Base-by-base conservation (phyloP, 163 green algal species). In the Chloroidium sp. region DNA sequence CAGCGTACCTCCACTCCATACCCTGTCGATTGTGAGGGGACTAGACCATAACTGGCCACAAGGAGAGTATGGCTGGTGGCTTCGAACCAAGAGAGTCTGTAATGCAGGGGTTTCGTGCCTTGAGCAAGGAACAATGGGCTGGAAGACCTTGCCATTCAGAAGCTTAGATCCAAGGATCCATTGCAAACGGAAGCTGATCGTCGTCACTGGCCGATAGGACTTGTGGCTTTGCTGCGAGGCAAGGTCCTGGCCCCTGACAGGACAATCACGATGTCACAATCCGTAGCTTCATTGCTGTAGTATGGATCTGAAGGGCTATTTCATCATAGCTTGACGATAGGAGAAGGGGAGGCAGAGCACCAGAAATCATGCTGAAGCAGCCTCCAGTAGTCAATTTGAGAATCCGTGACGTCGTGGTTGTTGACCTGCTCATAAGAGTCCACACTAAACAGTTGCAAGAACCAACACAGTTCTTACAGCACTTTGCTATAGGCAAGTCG, bases 361-460 rank as follows among this genome's bases (percentile, higher is more conserved):
- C 91, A 95, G 67, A 94, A 95, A 76, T 95, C 91, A 68, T 95
- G 82, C 36, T 69, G 2, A 2, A 93, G 86, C 0, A 93, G n/a
- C 2, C 62, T 76, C 1, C 0, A 14, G 13, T 92, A 58, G 4
- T 85, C 69, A 2, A 60, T 62, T 36, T 69, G 79, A 68, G 82
- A 59, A 8, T 90, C 85, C 1, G 82, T 89, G 2, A 95, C 89
- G 79, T 95, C 91, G 0, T 80, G 83, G 68, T 94, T 94, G 69
- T 74, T 85, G 12, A 93, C 78, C 90, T 94, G 87, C 62, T 67
- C 64, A 72, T 72, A 10, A 72, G 64, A 72, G 64, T 72, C 8
- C 36, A 36, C 36, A 36, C 36, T 36, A 36, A 36, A 36, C 36
- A 36, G 36, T 36, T 36, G 36, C 36, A 36, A 36, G 36, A 36